Conservation (phyloP, 306 rosid genomes). For the cucumber (Cucumis sativus) region DNA sequence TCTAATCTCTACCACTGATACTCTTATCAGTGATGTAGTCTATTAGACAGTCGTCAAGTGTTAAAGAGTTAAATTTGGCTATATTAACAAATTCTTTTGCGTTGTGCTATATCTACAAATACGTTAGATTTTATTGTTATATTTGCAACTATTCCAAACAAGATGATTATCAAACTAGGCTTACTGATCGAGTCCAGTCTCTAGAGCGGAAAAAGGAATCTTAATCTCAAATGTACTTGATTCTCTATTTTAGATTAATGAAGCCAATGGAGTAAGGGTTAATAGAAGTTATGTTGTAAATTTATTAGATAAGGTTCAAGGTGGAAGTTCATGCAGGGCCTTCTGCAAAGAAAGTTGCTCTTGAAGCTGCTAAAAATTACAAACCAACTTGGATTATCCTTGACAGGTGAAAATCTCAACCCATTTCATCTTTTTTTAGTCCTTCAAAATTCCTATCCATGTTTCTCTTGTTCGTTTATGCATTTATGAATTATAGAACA, state of each 20-base stretch:
- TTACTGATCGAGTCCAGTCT: too few species aligned
- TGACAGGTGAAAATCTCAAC: constrained; percentile 40
- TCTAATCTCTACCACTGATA: too few species aligned
- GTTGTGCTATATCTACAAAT: too few species aligned
- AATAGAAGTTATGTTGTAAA: background rate
- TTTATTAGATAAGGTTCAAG: constrained; percentile 15
- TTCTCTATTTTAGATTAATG: background rate
- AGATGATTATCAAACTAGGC: too few species aligned
- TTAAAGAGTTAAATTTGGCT: too few species aligned
- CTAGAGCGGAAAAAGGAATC: background rate
- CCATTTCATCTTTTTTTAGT: background rate
- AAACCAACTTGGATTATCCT: constrained; percentile 55
- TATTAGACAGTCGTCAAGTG: too few species aligned
- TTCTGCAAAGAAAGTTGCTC: constrained; percentile 27
- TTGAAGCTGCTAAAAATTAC: constrained; percentile 15
- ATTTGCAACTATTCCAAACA: too few species aligned
- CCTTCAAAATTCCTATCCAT: background rate
- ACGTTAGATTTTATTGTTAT: too few species aligned
- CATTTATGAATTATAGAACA: too few species aligned
- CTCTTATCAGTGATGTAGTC: too few species aligned
- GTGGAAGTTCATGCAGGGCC: constrained; percentile 34
- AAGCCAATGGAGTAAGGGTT: background rate
- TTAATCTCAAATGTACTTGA: background rate
- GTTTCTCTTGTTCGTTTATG: background rate
- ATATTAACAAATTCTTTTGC: too few species aligned